phyloP scores from a whole-genome alignment of 495 filamentous ascomycete genomes.

The Talaromyces ruber region DNA sequence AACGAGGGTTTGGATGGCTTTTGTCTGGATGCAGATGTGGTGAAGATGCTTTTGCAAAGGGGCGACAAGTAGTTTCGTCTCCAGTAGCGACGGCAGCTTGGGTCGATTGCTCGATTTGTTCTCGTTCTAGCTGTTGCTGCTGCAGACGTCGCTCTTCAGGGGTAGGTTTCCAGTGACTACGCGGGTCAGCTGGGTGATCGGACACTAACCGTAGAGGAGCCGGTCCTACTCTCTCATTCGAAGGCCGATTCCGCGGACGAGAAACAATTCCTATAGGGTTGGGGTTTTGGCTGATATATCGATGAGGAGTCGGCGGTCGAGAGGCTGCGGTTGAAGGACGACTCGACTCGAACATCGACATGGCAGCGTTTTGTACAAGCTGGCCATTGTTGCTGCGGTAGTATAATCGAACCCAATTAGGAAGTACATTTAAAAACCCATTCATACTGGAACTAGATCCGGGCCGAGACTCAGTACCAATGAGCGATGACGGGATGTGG shows the following conservation, averaged over 20 bases:
- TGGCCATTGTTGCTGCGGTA: constrained; percentile 33
- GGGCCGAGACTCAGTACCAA: background rate
- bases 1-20: constrained; percentile 39
- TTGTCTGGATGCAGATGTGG: constrained; percentile 65
- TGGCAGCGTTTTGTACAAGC: constrained; percentile 16
- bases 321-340: constrained; percentile 6
- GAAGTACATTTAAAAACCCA: constrained; percentile 46
- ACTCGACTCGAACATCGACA: constrained; percentile 24
- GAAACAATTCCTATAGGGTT: constrained; percentile 25
- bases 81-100: background rate
- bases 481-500: constrained; percentile 2
- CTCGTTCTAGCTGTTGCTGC: constrained; percentile 12
- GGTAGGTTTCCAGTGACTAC: constrained; percentile 32
- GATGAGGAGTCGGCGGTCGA: constrained; percentile 6
- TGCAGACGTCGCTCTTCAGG: background rate
- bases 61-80: background rate
- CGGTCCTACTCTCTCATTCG: constrained; percentile 12
- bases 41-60: constrained; percentile 50
- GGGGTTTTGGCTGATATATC: constrained; percentile 1
- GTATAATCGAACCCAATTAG: constrained; percentile 39
- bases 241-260: constrained; percentile 43
- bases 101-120: background rate
- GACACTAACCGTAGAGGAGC: constrained; percentile 9
- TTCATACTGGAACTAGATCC: constrained; percentile 40
- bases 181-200: constrained; percentile 34